Conservation (phyloP, 108 stramenopile species). For the Licmophora abbreviata region DNA sequence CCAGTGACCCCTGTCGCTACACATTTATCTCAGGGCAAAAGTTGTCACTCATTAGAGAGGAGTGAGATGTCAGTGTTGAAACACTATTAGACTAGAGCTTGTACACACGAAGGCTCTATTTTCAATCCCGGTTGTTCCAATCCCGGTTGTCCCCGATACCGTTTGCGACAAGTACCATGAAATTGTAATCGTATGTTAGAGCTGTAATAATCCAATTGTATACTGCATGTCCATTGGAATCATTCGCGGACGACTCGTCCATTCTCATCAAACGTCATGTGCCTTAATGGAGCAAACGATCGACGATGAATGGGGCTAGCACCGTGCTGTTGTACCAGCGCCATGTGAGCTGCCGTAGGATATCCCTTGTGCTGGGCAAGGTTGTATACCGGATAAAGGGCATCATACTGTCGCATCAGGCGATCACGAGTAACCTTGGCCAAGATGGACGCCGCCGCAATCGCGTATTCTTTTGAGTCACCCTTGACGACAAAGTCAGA, state of each 20-base stretch:
- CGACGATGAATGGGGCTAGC: constrained; percentile 83
- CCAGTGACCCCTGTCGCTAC: too few relatives aligned
- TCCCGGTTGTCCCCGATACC: too few relatives aligned
- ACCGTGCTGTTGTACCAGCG: constrained; percentile 56
- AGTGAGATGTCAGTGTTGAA: too few relatives aligned
- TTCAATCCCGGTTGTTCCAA: too few relatives aligned
- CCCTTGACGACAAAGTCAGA: constrained; percentile 81
- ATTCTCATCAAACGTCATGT: constrained; percentile 1
- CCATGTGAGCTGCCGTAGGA: constrained; percentile 81
- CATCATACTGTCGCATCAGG: constrained; percentile 86
- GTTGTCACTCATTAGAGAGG: too few relatives aligned
- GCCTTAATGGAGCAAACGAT: constrained; percentile 87
- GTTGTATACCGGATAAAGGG: constrained; percentile 78
- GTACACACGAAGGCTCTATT: too few relatives aligned
- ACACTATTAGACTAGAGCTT: too few relatives aligned
- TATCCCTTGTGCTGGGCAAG: constrained; percentile 94
- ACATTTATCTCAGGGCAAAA: too few relatives aligned
- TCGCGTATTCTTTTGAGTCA: constrained; percentile 80
- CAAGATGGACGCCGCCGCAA: constrained; percentile 93
- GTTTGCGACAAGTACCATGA: too few relatives aligned
- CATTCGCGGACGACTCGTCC: not conserved
- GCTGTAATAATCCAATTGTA: too few relatives aligned
- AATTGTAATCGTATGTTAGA: too few relatives aligned
- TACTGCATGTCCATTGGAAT: too few relatives aligned
- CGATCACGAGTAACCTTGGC: constrained; percentile 97